Evolutionary conservation across 352 stramenopile genomes (phyloP).

Genomic region (Globisporangium okanoganense): DNA sequence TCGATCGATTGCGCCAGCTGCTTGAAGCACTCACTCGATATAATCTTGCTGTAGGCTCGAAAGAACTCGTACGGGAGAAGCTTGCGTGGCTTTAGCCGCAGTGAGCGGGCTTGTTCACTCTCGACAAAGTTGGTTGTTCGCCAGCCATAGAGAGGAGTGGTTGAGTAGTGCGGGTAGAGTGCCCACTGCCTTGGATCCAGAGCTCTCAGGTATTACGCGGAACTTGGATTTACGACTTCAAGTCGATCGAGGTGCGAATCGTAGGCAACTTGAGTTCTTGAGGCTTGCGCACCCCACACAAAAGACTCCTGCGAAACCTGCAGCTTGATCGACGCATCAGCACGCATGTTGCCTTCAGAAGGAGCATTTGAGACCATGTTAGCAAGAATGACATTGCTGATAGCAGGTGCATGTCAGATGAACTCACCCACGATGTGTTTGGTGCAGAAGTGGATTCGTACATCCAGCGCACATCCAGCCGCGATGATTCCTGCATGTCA

Average conservation of each 20-base stretch:
- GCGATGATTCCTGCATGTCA: too few relatives aligned
- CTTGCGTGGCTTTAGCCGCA: not conserved
- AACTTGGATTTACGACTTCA: too few relatives aligned
- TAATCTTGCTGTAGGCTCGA: not conserved
- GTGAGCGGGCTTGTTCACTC: not conserved
- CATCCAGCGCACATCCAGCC: too few relatives aligned
- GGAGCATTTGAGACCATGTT: too few relatives aligned
- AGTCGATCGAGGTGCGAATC: too few relatives aligned
- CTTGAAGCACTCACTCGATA: not conserved
- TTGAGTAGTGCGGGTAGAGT: not conserved
- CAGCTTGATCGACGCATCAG: not conserved
- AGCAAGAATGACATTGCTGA: too few relatives aligned
- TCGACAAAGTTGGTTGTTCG: not conserved
- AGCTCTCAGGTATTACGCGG: not conserved
- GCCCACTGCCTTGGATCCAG: not conserved
- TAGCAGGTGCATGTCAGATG: too few relatives aligned
- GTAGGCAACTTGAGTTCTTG: too few relatives aligned
- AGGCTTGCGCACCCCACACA: not conserved
- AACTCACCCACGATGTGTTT: too few relatives aligned
- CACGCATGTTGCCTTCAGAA: not conserved
- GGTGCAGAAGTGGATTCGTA: too few relatives aligned
- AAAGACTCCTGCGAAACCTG: not conserved
- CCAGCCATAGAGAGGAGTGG: not conserved
- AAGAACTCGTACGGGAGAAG: not conserved
- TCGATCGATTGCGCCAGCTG: too few relatives aligned